A percentile compares a stretch with the other conserved stretches of the same genome.
phyloP scores from a whole-genome alignment of 306 rosid species.

The Neltuma alba region DNA sequence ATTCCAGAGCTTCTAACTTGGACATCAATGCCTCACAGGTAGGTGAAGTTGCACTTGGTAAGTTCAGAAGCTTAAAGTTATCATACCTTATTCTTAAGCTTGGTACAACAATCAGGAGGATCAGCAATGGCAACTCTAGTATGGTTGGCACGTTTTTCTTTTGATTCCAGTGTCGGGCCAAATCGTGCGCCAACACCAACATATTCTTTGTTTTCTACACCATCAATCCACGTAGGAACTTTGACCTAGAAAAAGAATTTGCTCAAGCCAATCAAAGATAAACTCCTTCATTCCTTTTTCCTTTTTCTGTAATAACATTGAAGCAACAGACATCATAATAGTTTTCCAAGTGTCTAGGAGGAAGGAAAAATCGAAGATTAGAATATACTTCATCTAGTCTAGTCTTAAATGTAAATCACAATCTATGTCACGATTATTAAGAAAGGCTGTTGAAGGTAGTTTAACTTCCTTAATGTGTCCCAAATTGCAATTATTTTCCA shows the following conservation, averaged over 20 bases:
- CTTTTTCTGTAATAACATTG: conserved; percentile 4
- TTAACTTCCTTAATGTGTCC: not conserved
- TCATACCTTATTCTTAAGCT: conserved; percentile 64
- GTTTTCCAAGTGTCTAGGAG: not conserved
- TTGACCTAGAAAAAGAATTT: conserved; percentile 63
- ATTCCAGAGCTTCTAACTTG: conserved; percentile 28
- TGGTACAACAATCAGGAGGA: conserved; percentile 92
- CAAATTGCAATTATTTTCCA: not conserved
- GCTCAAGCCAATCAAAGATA: conserved; percentile 14
- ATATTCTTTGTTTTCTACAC: conserved; percentile 63
- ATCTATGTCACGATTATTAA: not conserved
- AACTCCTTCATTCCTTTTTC: not conserved
- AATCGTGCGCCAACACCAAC: conserved; percentile 99
- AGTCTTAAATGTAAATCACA: not conserved
- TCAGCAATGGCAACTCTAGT: conserved; percentile 91
- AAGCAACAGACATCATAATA: not conserved
- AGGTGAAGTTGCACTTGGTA: conserved; percentile 20
- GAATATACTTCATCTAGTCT: not conserved
- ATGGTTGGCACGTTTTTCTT: conserved; percentile 86
- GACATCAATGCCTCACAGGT: conserved; percentile 24
- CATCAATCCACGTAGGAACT: conserved; percentile 84
- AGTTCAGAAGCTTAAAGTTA: conserved; percentile 28
- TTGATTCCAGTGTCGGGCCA: conserved; percentile 85
- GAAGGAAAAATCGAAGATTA: conserved; percentile 6
- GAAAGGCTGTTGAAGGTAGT: not conserved